A percentile compares a stretch with the other conserved stretches of the same genome.
phyloP scores from a whole-genome alignment of 1,284 basidiomycete species.

The Cutaneotrichosporon sp. region DNA sequence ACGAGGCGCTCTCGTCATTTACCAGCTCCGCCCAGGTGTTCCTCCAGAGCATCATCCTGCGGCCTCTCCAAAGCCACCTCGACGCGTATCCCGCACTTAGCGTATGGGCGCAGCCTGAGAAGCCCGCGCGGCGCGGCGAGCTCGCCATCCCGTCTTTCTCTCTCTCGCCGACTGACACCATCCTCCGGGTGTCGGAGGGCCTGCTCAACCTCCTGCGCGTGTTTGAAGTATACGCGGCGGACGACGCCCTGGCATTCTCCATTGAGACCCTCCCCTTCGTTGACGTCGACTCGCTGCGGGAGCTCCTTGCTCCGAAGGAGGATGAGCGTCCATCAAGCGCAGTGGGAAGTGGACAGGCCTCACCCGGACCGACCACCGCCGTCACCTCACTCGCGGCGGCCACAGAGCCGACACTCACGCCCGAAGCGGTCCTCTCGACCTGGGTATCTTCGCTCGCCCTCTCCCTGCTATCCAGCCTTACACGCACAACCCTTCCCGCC shows the following conservation, averaged over 20 bases:
- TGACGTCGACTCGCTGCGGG: constrained; percentile 59
- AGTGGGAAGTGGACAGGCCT: constrained; percentile 11
- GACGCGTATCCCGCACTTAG: constrained; percentile 67
- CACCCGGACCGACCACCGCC: constrained; percentile 17
- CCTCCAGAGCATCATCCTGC: constrained; percentile 77
- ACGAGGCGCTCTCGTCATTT: constrained; percentile 64
- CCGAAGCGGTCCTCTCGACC: constrained; percentile 77
- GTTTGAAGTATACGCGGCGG: constrained; percentile 90
- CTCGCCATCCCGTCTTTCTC: constrained; percentile 89
- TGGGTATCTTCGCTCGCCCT: constrained; percentile 89
- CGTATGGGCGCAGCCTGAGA: constrained; percentile 62
- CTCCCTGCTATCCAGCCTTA: constrained; percentile 71
- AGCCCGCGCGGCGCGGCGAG: constrained; percentile 55
- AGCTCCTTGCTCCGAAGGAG: constrained; percentile 52
- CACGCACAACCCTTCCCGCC: constrained; percentile 61
- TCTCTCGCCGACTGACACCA: constrained; percentile 80
- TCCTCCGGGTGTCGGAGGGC: constrained; percentile 87
- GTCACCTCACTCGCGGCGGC: constrained; percentile 47
- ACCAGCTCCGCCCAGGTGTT: constrained; percentile 72
- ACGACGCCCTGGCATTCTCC: constrained; percentile 87
- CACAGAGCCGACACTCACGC: constrained; percentile 2
- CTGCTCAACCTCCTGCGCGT: constrained; percentile 87
- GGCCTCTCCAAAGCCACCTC: constrained; percentile 77
- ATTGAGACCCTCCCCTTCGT: constrained; percentile 74
- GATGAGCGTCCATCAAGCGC: constrained; percentile 16